Conservation (phyloP, 306 rosid species). For the Sicyos edulis region DNA sequence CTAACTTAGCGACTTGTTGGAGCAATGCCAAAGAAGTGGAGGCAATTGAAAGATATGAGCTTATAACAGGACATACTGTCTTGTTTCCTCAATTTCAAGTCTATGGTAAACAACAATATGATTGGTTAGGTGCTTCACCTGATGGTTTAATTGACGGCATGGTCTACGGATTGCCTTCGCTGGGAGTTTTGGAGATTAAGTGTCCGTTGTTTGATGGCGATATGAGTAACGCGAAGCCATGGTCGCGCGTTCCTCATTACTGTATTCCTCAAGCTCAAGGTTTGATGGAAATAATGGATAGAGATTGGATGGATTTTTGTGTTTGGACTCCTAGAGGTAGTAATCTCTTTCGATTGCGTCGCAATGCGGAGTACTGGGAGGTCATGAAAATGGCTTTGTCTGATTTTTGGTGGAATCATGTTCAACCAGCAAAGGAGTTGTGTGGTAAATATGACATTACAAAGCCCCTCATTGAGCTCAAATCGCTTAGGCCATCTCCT, state of each 20-base stretch:
- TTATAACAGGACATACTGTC: constrained; percentile 65
- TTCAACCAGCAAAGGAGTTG: constrained; percentile 62
- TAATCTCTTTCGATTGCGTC: constrained; percentile 57
- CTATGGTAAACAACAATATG: constrained; percentile 20
- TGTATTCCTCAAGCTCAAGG: constrained; percentile 87
- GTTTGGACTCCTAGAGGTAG: constrained; percentile 87
- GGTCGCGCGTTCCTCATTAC: constrained; percentile 57
- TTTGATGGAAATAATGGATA: constrained; percentile 74
- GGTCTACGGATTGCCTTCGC: constrained; percentile 57
- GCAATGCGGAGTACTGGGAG: constrained; percentile 62
- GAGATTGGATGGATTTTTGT: constrained; percentile 86
- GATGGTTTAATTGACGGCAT: constrained; percentile 53
- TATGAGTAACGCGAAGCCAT: constrained; percentile 53
- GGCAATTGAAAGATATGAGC: constrained; percentile 77
- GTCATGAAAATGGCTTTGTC: constrained; percentile 49
- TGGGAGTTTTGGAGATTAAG: constrained; percentile 69
- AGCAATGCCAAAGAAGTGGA: constrained; percentile 77
- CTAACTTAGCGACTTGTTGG: constrained; percentile 84
- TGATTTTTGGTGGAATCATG: constrained; percentile 87
- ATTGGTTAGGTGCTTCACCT: constrained; percentile 75
- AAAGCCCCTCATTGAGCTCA: constrained; percentile 50
- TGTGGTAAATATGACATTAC: constrained; percentile 34
- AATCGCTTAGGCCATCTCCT: constrained; percentile 48
- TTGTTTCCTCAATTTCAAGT: constrained; percentile 76
- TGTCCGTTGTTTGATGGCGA: constrained; percentile 67